Evolutionary conservation across 306 rosid species (phyloP).

Genomic region (Casuarina glauca): DNA sequence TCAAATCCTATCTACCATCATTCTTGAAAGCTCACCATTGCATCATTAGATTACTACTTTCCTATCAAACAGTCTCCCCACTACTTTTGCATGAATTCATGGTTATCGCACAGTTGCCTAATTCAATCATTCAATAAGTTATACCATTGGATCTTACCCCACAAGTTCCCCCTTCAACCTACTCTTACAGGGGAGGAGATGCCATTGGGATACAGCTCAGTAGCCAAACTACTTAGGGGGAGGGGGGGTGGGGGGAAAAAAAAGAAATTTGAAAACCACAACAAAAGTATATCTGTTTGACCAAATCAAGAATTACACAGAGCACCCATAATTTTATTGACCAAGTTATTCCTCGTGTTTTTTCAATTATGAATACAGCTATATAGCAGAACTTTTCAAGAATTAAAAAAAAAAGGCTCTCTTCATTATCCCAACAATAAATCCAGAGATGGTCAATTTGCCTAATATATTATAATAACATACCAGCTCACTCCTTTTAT

Average conservation of each 20-base stretch:
- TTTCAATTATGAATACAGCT: neutral
- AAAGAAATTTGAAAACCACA: neutral
- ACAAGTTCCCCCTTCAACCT: neutral
- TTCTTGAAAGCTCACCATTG: neutral
- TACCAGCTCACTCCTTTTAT: neutral
- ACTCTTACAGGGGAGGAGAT: neutral
- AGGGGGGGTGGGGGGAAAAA: neutral
- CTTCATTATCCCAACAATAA: slow-evolving; percentile 1
- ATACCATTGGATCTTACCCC: neutral
- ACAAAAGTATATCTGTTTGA: neutral
- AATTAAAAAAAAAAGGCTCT: neutral
- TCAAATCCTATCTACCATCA: neutral
- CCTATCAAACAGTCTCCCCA: too few species aligned
- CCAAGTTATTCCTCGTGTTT: neutral
- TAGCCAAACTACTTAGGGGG: neutral
- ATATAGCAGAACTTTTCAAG: neutral
- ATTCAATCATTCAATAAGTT: neutral
- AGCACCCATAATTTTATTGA: neutral
- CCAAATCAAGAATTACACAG: neutral
- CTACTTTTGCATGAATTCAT: too few species aligned
- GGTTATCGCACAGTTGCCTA: too few species aligned
- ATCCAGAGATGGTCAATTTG: slow-evolving; percentile 2
- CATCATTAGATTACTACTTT: neutral
- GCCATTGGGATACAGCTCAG: neutral
- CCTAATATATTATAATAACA: neutral